These are phyloP conservation scores for Neurospora sp. DNA, from an alignment of 495 filamentous ascomycete species.

Conservation along the genomic window DNA sequence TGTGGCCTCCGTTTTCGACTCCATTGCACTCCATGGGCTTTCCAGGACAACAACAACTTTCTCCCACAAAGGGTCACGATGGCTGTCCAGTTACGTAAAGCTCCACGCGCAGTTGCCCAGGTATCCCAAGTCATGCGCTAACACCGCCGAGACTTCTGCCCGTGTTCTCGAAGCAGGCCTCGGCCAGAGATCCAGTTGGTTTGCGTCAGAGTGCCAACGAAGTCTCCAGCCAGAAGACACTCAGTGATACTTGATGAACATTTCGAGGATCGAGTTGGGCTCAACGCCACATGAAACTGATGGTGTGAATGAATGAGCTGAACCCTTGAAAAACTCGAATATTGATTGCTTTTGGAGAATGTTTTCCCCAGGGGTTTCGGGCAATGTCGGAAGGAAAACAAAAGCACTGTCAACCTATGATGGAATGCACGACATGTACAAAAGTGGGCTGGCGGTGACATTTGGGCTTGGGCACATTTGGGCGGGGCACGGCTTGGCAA, in stretches of 20 bases:
- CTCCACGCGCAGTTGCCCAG: conserved; percentile 2
- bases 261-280: not conserved
- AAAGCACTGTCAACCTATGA: conserved; percentile 11
- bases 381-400: conserved; percentile 14
- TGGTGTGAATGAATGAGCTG: not conserved
- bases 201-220: not conserved
- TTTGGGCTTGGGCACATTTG: not conserved
- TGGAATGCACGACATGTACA: conserved; percentile 10
- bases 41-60: not conserved
- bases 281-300: not conserved
- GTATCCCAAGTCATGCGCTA: conserved; percentile 3
- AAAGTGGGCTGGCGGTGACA: conserved; percentile 2
- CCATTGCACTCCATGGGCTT: not conserved
- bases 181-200: not conserved
- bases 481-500: not conserved
- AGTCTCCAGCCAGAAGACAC: not conserved
- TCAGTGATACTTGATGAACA: not conserved
- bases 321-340: not conserved
- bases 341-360: not conserved
- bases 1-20: not conserved
- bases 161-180: not conserved
- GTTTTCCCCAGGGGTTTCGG: conserved; percentile 9
- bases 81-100: conserved; percentile 18
- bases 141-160: not conserved
- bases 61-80: conserved; percentile 8